Conservation (phyloP, 371 early-diverging fungal genomes). For the Rhizomucor miehei region DNA sequence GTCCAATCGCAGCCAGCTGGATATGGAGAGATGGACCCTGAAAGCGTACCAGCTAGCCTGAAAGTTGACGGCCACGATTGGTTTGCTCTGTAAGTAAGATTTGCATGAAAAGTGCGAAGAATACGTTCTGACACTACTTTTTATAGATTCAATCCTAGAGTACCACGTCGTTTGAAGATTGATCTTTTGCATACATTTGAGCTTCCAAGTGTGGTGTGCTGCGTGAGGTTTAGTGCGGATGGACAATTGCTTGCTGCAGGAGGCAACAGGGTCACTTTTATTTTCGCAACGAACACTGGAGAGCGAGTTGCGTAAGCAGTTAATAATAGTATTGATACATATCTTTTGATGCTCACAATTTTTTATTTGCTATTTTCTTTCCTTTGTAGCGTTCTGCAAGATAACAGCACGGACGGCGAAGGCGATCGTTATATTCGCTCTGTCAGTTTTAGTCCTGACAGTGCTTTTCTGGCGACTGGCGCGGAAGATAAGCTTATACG, state of each 20-base stretch:
- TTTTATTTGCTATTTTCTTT: too few species aligned
- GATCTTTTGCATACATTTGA: constrained; percentile 82
- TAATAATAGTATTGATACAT: not conserved
- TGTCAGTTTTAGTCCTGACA: constrained; percentile 95
- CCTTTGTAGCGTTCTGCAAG: constrained; percentile 63
- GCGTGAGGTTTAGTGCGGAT: constrained; percentile 89
- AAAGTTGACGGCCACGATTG: constrained; percentile 89
- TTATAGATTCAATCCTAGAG: constrained; percentile 65
- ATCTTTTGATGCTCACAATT: too few species aligned
- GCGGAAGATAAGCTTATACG: constrained; percentile 96
- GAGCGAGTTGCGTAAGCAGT: constrained; percentile 63
- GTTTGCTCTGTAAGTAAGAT: constrained; percentile 74
- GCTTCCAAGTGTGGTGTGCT: constrained; percentile 89
- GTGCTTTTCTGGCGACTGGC: constrained; percentile 90
- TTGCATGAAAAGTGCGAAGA: not conserved
- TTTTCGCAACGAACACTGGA: constrained; percentile 81
- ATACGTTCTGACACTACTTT: not conserved
- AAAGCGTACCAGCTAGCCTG: constrained; percentile 76
- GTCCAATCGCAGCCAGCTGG: constrained; percentile 32
- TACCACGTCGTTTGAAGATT: constrained; percentile 66
- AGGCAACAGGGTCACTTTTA: constrained; percentile 84
- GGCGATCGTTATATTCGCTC: constrained; percentile 90
- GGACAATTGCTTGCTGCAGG: constrained; percentile 92
- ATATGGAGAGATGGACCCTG: constrained; percentile 81
- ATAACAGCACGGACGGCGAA: constrained; percentile 61